Percentiles rank a stretch among this genome's conserved stretches.
Evolutionary conservation across 768 basidiomycete species (phyloP).

Genomic region (Lactarius trivialis): DNA sequence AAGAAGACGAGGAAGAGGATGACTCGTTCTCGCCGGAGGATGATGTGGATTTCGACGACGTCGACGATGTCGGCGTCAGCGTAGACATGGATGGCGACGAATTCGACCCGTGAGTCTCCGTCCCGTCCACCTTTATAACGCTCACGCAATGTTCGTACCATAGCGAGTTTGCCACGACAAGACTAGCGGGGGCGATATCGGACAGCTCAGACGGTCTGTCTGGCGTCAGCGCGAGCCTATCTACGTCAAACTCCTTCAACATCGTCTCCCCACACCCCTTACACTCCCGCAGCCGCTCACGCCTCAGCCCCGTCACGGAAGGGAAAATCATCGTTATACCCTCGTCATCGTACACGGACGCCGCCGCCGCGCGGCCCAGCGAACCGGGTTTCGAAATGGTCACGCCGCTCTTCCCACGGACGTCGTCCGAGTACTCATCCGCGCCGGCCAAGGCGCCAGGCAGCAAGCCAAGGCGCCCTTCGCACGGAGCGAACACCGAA

Average conservation of each 20-base stretch:
- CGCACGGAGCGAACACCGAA: constrained; percentile 19
- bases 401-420: constrained; percentile 34
- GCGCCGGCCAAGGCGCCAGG: not conserved
- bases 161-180: constrained; percentile 66
- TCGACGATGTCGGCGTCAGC: constrained; percentile 41
- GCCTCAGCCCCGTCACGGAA: constrained; percentile 52
- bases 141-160: not conserved
- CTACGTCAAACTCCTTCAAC: constrained; percentile 50
- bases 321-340: constrained; percentile 2
- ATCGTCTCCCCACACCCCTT: constrained; percentile 43
- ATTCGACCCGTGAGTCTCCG: constrained; percentile 64
- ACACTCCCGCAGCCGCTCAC: constrained; percentile 35
- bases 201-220: constrained; percentile 63
- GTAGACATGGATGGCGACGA: constrained; percentile 60
- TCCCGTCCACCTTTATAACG: not conserved
- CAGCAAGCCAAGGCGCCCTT: constrained; percentile 14
- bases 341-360: constrained; percentile 26
- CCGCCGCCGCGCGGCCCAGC: constrained; percentile 29
- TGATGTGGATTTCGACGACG: constrained; percentile 45
- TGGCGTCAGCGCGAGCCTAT: constrained; percentile 47
- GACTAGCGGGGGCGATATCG: constrained; percentile 42
- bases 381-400: constrained; percentile 53
- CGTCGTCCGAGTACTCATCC: constrained; percentile 15
- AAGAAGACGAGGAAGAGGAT: constrained; percentile 41
- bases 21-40: constrained; percentile 39